A percentile compares a stretch with the other conserved stretches of the same genome.
Conservation (phyloP, 1,284 basidiomycete genomes). For the Ceratobasidium sp. region DNA sequence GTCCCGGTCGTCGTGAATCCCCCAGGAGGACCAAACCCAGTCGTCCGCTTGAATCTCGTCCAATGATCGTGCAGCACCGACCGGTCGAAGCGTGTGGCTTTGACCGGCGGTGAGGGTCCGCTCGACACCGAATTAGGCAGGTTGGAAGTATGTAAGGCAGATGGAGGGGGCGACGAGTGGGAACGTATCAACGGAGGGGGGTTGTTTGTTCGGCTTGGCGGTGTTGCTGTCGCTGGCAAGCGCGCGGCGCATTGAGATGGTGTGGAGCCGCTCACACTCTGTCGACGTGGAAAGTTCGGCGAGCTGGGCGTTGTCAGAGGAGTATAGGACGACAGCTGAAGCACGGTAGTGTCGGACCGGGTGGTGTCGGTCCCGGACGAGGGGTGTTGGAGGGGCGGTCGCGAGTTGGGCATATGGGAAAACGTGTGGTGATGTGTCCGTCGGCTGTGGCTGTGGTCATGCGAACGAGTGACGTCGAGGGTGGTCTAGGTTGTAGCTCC, state of each 20-base stretch:
- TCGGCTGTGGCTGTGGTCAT: conserved; percentile 42
- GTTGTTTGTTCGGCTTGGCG: background rate
- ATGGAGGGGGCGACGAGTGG: background rate
- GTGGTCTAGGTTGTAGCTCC: too few species aligned
- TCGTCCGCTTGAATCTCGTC: conserved; percentile 40
- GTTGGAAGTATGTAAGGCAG: background rate
- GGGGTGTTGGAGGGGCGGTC: conserved; percentile 14
- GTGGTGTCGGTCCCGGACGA: conserved; percentile 26
- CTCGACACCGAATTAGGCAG: conserved; percentile 4
- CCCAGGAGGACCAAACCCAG: conserved; percentile 26
- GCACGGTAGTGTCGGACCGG: background rate
- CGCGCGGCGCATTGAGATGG: background rate
- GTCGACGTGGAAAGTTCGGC: background rate
- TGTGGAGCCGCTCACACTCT: background rate
- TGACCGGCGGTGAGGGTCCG: conserved; percentile 3
- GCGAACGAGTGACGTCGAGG: conserved; percentile 36
- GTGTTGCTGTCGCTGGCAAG: background rate
- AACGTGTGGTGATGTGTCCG: conserved; percentile 4
- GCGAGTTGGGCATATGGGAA: conserved; percentile 23
- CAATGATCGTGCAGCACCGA: conserved; percentile 33
- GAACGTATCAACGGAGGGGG: background rate
- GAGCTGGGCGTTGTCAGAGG: background rate
- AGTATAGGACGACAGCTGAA: conserved; percentile 10
- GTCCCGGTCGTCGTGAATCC: conserved; percentile 25
- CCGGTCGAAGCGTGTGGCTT: conserved; percentile 41